Conservation (phyloP, 352 stramenopile genomes). For the Phytophthora tentaculata region DNA sequence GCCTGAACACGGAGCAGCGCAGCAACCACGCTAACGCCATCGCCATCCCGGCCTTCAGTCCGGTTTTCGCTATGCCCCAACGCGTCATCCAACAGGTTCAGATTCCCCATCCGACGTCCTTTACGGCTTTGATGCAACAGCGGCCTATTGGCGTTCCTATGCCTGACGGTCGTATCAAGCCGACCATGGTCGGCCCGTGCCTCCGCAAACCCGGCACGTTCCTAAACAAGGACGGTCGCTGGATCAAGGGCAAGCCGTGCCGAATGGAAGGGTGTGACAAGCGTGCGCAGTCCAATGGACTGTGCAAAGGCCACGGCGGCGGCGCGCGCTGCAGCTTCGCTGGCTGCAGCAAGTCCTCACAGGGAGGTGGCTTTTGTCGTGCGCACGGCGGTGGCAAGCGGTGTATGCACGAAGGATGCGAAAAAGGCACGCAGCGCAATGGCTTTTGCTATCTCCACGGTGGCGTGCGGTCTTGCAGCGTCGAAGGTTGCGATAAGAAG, state of each 20-base stretch:
- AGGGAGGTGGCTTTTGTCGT: constrained; percentile 77
- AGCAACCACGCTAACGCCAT: constrained; percentile 1
- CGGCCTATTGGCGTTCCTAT: constrained; percentile 17
- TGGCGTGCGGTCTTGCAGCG: constrained; percentile 71
- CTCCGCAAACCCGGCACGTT: constrained; percentile 83
- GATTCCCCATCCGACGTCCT: constrained; percentile 26
- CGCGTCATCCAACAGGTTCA: constrained; percentile 25
- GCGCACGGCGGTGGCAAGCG: constrained; percentile 84
- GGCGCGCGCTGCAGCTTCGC: constrained; percentile 76
- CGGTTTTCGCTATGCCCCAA: constrained; percentile 22
- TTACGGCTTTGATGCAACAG: constrained; percentile 41
- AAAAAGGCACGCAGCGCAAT: constrained; percentile 83
- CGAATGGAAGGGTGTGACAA: constrained; percentile 77
- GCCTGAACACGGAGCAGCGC: constrained; percentile 59
- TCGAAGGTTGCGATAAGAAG: constrained; percentile 80
- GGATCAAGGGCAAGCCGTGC: constrained; percentile 89
- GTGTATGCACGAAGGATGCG: constrained; percentile 73
- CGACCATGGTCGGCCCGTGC: constrained; percentile 44
- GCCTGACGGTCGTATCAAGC: constrained; percentile 25
- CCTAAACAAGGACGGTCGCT: constrained; percentile 88
- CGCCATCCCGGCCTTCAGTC: constrained; percentile 13
- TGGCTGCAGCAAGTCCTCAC: constrained; percentile 79
- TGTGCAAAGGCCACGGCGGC: constrained; percentile 85
- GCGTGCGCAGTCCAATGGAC: constrained; percentile 77
- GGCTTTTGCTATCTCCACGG: constrained; percentile 85